Conservation (phyloP, 1,284 basidiomycete genomes). For the Termitomyces sp. region DNA sequence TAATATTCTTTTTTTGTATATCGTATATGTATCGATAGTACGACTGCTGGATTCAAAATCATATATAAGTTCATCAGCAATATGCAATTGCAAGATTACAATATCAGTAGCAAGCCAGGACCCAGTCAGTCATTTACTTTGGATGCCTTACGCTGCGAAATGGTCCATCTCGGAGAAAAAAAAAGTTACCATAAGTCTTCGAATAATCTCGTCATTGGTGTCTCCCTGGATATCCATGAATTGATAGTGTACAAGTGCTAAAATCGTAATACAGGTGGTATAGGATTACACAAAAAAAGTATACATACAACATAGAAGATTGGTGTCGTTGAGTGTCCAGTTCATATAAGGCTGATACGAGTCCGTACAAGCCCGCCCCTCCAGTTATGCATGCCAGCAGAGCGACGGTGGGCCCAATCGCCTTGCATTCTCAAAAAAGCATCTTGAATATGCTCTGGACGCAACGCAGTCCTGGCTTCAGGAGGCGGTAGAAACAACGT, state of each 20-base stretch:
- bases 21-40: constrained; percentile 17
- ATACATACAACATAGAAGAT: constrained; percentile 3
- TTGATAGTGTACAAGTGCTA: constrained; percentile 9
- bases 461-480: constrained; percentile 71
- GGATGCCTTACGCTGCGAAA: too few species aligned
- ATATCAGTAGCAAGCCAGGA: too few species aligned
- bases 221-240: background rate
- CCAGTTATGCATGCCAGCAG: constrained; percentile 85
- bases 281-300: background rate
- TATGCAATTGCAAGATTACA: too few species aligned
- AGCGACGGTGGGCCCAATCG: constrained; percentile 73
- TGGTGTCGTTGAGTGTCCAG: background rate
- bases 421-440: constrained; percentile 86
- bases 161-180: too few species aligned
- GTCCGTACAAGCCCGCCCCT: constrained; percentile 78
- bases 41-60: constrained; percentile 11
- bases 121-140: too few species aligned
- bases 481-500: constrained; percentile 77
- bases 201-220: too few species aligned
- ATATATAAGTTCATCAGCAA: background rate
- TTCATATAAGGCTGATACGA: constrained; percentile 73
- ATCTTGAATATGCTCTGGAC: constrained; percentile 83
- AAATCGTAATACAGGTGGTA: constrained; percentile 11
- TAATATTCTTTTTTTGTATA: constrained; percentile 25
- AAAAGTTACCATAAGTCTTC: too few species aligned